phyloP scores from a whole-genome alignment of 1,284 basidiomycete genomes.

The Naganishia liquefaciens region DNA sequence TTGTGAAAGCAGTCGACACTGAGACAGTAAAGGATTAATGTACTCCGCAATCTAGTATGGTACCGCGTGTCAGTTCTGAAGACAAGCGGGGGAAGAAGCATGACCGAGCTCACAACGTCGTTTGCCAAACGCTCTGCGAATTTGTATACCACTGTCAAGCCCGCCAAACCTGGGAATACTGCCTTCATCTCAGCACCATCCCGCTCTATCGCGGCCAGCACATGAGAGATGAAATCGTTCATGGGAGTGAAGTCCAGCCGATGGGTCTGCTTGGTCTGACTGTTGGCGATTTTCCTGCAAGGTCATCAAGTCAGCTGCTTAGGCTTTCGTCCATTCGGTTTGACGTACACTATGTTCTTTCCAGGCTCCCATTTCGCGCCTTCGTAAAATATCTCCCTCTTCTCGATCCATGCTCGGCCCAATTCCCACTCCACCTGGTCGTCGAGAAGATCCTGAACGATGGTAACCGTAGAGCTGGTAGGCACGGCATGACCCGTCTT shows the following conservation, averaged over 20 bases:
- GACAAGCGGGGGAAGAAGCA: too few relatives aligned
- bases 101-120: slow-evolving; percentile 43
- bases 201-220: slow-evolving; percentile 66
- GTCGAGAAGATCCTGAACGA: slow-evolving; percentile 9
- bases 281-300: slow-evolving; percentile 42
- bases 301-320: too few relatives aligned
- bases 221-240: slow-evolving; percentile 80
- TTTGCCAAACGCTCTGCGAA: slow-evolving; percentile 50
- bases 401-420: slow-evolving; percentile 89
- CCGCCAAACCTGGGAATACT: slow-evolving; percentile 72
- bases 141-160: slow-evolving; percentile 43
- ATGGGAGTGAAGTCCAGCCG: slow-evolving; percentile 82
- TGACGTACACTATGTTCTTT: slow-evolving; percentile 77
- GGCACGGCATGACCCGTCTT: not conserved
- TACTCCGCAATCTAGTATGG: slow-evolving; percentile 78
- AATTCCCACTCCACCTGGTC: slow-evolving; percentile 75
- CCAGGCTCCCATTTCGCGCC: slow-evolving; percentile 73
- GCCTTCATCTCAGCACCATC: slow-evolving; percentile 77
- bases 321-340: not conserved
- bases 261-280: slow-evolving; percentile 40
- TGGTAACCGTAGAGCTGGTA: not conserved
- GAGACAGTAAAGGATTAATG: slow-evolving; percentile 71
- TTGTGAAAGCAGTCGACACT: slow-evolving; percentile 71
- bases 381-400: slow-evolving; percentile 89
- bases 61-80: not conserved